Percentiles rank a stretch among this genome's conserved stretches.
phyloP scores from a whole-genome alignment of 148 eudicot species.

The Diospyros lotus region DNA sequence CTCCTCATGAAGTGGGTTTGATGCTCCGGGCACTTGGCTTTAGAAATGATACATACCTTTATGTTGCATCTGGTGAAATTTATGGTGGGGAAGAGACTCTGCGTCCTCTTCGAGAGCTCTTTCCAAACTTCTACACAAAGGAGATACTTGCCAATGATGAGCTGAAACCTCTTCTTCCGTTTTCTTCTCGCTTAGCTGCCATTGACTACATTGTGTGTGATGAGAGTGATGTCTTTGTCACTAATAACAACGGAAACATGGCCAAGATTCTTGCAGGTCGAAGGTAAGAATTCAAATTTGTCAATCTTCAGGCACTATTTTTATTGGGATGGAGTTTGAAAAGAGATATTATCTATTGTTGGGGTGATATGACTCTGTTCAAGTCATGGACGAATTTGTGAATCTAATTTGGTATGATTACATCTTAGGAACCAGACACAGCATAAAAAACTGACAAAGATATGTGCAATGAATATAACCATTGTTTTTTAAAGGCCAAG shows the following conservation, averaged over 20 bases:
- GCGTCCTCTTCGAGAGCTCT: constrained; percentile 64
- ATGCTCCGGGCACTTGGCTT: constrained; percentile 84
- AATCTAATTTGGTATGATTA: too few relatives aligned
- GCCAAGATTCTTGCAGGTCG: constrained; percentile 86
- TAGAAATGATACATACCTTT: constrained; percentile 62
- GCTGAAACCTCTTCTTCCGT: constrained; percentile 56
- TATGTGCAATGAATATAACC: too few relatives aligned
- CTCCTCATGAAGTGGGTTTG: constrained; percentile 82
- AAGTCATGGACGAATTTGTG: too few relatives aligned
- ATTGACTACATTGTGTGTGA: constrained; percentile 81
- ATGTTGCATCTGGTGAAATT: constrained; percentile 88
- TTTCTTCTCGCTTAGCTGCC: constrained; percentile 87
- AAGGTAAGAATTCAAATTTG: constrained; percentile 39
- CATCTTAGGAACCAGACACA: too few relatives aligned
- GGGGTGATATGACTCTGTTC: too few relatives aligned
- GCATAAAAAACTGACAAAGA: too few relatives aligned
- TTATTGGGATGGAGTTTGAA: too few relatives aligned
- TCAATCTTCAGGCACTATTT: neutral
- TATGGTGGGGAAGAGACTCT: constrained; percentile 84
- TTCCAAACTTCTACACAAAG: constrained; percentile 78
- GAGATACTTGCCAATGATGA: constrained; percentile 65
- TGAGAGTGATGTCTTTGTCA: constrained; percentile 84
- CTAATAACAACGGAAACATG: constrained; percentile 94
- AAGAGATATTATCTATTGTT: neutral
- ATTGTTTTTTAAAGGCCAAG: too few relatives aligned